Percentiles rank a stretch among this genome's conserved stretches.
phyloP scores from a whole-genome alignment of 208 protist species.

The Porcisia hertigi region DNA sequence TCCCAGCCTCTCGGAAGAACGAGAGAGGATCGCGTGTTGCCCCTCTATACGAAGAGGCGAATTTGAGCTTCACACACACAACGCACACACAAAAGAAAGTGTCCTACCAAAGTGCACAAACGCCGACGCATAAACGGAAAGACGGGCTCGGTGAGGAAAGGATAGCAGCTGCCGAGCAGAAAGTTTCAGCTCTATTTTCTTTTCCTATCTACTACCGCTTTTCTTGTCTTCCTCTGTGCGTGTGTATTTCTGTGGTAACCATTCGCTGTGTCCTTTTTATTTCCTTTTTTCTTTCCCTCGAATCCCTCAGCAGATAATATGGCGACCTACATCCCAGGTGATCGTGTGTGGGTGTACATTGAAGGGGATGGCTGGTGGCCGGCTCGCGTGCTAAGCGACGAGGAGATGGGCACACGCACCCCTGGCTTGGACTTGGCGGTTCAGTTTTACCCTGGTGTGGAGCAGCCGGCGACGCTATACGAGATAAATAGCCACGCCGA shows the following conservation, averaged over 20 bases:
- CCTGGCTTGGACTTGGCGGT: slow-evolving; percentile 55
- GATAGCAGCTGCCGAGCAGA: background rate
- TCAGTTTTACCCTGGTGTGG: slow-evolving; percentile 66
- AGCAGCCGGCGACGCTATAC: slow-evolving; percentile 45
- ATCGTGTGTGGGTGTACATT: slow-evolving; percentile 86
- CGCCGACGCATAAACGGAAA: background rate
- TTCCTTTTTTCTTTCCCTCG: background rate
- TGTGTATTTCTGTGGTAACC: background rate
- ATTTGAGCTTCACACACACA: background rate
- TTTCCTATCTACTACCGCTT: background rate
- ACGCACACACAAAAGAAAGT: background rate
- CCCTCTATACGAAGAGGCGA: background rate
- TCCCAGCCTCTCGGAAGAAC: background rate
- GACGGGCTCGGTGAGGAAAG: background rate
- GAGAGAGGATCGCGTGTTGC: background rate
- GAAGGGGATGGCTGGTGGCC: slow-evolving; percentile 87
- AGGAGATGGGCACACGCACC: slow-evolving; percentile 34
- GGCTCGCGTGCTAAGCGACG: slow-evolving; percentile 62
- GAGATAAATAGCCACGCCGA: slow-evolving; percentile 51
- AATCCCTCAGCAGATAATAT: slow-evolving; percentile 17
- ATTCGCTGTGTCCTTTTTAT: background rate
- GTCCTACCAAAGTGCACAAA: background rate
- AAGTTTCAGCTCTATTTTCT: too few species aligned
- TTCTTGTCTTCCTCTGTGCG: background rate
- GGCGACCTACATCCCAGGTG: slow-evolving; percentile 49